A percentile compares a stretch with the other conserved stretches of the same genome.
phyloP scores from a whole-genome alignment of 352 stramenopile species.

The Phytopythium litorale region DNA sequence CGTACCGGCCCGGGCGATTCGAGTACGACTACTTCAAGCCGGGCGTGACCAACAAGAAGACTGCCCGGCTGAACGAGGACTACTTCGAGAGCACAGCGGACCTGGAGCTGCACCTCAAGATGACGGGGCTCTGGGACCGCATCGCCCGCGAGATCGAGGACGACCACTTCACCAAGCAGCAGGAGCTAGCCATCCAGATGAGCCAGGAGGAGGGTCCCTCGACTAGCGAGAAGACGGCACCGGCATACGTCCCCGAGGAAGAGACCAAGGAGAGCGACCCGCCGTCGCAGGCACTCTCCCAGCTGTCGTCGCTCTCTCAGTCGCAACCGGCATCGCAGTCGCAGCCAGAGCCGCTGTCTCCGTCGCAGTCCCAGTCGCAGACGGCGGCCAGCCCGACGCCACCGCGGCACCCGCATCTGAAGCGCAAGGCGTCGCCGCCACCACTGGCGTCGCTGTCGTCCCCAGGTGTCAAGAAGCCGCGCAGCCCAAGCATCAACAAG shows the following conservation, averaged over 20 bases:
- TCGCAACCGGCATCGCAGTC: neutral
- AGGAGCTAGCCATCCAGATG: conserved; percentile 16
- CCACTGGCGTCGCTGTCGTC: conserved; percentile 6
- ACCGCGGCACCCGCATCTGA: conserved; percentile 12
- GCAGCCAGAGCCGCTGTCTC: conserved; percentile 1
- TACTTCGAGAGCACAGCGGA: conserved; percentile 70
- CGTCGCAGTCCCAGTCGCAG: conserved; percentile 1
- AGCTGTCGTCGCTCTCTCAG: conserved; percentile 8
- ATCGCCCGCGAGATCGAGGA: conserved; percentile 40
- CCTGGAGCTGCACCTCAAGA: conserved; percentile 68
- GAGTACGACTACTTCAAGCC: conserved; percentile 87
- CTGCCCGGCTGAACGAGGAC: conserved; percentile 51
- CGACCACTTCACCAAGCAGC: conserved; percentile 20
- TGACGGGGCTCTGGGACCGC: conserved; percentile 55
- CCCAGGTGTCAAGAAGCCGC: conserved; percentile 25
- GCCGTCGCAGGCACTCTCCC: conserved; percentile 13
- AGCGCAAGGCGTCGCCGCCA: conserved; percentile 27
- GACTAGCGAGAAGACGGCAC: neutral
- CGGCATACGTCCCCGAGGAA: conserved; percentile 1
- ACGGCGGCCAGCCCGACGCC: neutral
- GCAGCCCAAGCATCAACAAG: conserved; percentile 24
- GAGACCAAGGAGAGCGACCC: conserved; percentile 8
- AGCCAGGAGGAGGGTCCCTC: conserved; percentile 16
- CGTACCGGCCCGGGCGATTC: conserved; percentile 66
- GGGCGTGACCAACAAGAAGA: conserved; percentile 39